These are phyloP conservation scores for Mycosphaerella sp. DNA, from an alignment of 2,329 filamentous ascomycete genomes.

Conservation along the genomic window DNA sequence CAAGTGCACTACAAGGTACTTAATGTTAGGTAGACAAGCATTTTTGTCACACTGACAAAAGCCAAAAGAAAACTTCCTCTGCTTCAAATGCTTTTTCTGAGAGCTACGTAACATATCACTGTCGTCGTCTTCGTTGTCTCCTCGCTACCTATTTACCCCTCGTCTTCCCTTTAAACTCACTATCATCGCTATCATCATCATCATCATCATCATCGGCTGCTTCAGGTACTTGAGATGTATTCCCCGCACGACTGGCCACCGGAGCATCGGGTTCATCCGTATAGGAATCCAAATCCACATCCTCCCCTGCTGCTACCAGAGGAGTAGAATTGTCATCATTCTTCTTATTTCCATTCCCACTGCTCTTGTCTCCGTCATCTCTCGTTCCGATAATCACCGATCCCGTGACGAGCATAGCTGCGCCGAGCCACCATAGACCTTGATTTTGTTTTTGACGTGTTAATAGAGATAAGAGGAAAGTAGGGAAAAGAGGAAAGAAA, in stretches of 20 bases:
- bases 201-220: constrained; percentile 5
- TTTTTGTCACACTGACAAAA: too few relatives aligned
- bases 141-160: too few relatives aligned
- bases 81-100: too few relatives aligned
- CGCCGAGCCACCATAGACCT: constrained; percentile 69
- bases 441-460: neutral
- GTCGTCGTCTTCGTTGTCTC: neutral
- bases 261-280: constrained; percentile 32
- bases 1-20: too few relatives aligned
- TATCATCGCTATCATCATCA: too few relatives aligned
- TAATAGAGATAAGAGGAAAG: neutral
- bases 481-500: neutral
- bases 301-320: too few relatives aligned
- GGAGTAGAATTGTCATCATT: too few relatives aligned
- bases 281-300: constrained; percentile 16
- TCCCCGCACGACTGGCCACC: constrained; percentile 13
- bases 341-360: too few relatives aligned
- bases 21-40: too few relatives aligned
- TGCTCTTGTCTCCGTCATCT: constrained; percentile 45
- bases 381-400: constrained; percentile 72
- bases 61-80: too few relatives aligned
- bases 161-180: too few relatives aligned
- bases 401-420: constrained; percentile 63
- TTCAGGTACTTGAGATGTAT: neutral
- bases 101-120: too few relatives aligned